A percentile compares a stretch with the other conserved stretches of the same genome.
phyloP scores from a whole-genome alignment of 2,329 filamentous ascomycete genomes.

The Claviceps sp. region DNA sequence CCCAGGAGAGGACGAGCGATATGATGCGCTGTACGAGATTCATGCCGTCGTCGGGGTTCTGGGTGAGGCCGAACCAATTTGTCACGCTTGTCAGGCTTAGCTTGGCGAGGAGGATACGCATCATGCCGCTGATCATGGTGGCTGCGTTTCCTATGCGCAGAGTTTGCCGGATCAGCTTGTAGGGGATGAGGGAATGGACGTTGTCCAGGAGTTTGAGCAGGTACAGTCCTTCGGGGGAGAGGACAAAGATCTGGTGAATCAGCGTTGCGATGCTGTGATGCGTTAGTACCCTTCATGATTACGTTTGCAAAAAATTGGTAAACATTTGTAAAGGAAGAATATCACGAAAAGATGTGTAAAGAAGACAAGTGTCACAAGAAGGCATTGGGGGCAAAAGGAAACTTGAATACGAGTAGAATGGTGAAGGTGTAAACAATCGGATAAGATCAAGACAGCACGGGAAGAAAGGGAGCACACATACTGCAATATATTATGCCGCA shows the following conservation, averaged over 20 bases:
- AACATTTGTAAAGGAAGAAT: too few relatives aligned
- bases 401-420: neutral
- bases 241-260: conserved; percentile 58
- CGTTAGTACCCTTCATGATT: neutral
- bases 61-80: conserved; percentile 66
- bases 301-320: too few relatives aligned
- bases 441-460: neutral
- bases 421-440: neutral
- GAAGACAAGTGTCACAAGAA: neutral
- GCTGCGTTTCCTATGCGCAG: conserved; percentile 66
- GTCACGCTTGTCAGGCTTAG: conserved; percentile 60
- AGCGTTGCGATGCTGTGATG: conserved; percentile 52
- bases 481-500: conserved; percentile 58
- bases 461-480: conserved; percentile 30
- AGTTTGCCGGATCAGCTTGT: conserved; percentile 58
- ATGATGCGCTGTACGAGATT: conserved; percentile 69
- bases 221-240: conserved; percentile 64
- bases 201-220: conserved; percentile 58
- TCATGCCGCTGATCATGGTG: conserved; percentile 67
- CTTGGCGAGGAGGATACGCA: conserved; percentile 63
- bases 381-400: neutral
- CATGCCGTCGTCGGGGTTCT: conserved; percentile 63
- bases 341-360: too few relatives aligned
- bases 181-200: conserved; percentile 58
- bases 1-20: conserved; percentile 59